These are phyloP conservation scores for Mycena galopus DNA, from an alignment of 768 basidiomycete genomes.

Conservation along the genomic window DNA sequence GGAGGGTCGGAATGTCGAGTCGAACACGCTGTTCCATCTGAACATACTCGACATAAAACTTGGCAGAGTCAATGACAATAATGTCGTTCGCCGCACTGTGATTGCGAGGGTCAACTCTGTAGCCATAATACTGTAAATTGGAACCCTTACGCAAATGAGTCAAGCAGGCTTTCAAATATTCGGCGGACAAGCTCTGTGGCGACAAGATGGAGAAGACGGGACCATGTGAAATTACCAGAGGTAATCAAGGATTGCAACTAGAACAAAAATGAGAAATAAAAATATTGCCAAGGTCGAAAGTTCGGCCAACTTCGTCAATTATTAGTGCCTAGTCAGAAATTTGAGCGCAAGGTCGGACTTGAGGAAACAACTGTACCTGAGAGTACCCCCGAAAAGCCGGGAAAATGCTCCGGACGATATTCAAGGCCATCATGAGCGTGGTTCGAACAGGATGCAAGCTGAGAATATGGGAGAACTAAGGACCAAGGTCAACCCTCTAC, in stretches of 20 bases:
- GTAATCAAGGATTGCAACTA: slow-evolving; percentile 79
- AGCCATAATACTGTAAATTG: slow-evolving; percentile 25
- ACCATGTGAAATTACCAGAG: slow-evolving; percentile 81
- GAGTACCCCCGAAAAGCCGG: slow-evolving; percentile 90
- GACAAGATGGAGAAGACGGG: slow-evolving; percentile 69
- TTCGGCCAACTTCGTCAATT: slow-evolving; percentile 77
- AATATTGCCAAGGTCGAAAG: slow-evolving; percentile 27
- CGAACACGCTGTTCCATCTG: slow-evolving; percentile 84
- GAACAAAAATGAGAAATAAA: slow-evolving; percentile 32
- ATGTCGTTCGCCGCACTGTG: slow-evolving; percentile 77
- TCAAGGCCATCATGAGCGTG: slow-evolving; percentile 77
- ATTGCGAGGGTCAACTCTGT: slow-evolving; percentile 33
- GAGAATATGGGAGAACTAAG: slow-evolving; percentile 58
- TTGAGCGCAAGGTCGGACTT: slow-evolving; percentile 39
- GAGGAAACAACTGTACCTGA: slow-evolving; percentile 57
- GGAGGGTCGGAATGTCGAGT: slow-evolving; percentile 83
- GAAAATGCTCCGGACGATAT: slow-evolving; percentile 79
- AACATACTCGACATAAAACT: slow-evolving; percentile 81
- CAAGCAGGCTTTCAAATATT: slow-evolving; percentile 73
- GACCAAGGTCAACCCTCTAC: slow-evolving; percentile 25
- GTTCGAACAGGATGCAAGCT: slow-evolving; percentile 76
- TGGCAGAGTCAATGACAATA: slow-evolving; percentile 79
- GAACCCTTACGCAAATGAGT: slow-evolving; percentile 79
- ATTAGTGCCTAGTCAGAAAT: slow-evolving; percentile 69
- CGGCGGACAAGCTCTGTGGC: slow-evolving; percentile 75